Conservation (phyloP, 2,329 filamentous ascomycete genomes). For the Stachybotrys chartarum region DNA sequence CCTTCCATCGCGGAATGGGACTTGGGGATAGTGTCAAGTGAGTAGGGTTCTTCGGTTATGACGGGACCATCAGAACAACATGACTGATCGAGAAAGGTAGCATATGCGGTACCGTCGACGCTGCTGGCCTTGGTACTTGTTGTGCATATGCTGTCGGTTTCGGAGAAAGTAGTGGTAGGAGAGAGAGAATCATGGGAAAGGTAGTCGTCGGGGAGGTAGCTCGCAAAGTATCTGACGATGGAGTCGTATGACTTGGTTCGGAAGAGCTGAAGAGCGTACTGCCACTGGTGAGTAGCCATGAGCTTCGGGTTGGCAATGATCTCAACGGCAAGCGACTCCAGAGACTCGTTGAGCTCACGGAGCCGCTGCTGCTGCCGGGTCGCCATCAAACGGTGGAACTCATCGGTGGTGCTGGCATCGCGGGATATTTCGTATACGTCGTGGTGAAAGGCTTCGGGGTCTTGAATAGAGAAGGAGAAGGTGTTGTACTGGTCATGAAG, state of each 20-base stretch:
- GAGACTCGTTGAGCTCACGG: constrained; percentile 45
- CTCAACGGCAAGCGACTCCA: constrained; percentile 52
- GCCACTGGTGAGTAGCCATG: constrained; percentile 53
- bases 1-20: constrained; percentile 11
- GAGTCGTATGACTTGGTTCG: constrained; percentile 52
- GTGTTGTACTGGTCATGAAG: constrained; percentile 56
- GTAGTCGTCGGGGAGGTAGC: constrained; percentile 47
- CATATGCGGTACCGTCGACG: constrained; percentile 26
- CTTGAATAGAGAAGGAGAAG: constrained; percentile 46
- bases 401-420: constrained; percentile 39
- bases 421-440: constrained; percentile 53
- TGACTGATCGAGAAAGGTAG: constrained; percentile 36
- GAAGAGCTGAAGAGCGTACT: constrained; percentile 51
- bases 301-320: constrained; percentile 53
- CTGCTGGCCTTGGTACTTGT: constrained; percentile 31
- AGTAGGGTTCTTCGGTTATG: constrained; percentile 38
- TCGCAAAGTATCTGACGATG: constrained; percentile 52
- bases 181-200: constrained; percentile 26
- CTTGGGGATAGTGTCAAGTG: constrained; percentile 12
- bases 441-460: constrained; percentile 54
- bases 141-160: constrained; percentile 28
- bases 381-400: constrained; percentile 48
- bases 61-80: constrained; percentile 20
- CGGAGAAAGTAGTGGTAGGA: constrained; percentile 29
- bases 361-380: constrained; percentile 47